Evolutionary conservation across 177 flowering plant species (phyloP).

Genomic region (Vitis hybrid): DNA sequence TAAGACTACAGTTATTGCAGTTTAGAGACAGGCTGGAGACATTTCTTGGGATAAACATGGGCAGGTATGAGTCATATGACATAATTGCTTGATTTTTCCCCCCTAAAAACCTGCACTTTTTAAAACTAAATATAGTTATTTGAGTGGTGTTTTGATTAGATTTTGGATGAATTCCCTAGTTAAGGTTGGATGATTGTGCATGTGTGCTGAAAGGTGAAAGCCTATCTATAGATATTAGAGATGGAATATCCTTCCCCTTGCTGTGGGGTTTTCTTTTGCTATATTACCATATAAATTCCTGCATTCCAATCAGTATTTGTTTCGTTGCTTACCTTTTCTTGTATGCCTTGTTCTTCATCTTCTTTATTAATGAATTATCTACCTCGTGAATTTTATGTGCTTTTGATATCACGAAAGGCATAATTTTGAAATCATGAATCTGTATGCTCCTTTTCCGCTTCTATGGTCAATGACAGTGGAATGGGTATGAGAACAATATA

Average conservation of each 20-base stretch:
- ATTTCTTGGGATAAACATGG: constrained; percentile 95
- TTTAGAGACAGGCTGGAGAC: constrained; percentile 88
- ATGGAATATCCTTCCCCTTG: background rate
- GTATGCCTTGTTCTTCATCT: too few relatives aligned
- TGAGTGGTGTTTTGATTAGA: too few relatives aligned
- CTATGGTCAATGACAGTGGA: background rate
- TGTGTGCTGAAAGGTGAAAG: too few relatives aligned
- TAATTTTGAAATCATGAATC: background rate
- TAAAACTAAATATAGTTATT: too few relatives aligned
- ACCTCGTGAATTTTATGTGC: too few relatives aligned
- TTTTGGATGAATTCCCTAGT: too few relatives aligned
- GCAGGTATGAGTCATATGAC: constrained; percentile 53
- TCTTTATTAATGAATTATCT: too few relatives aligned
- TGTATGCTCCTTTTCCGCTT: background rate
- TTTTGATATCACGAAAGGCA: too few relatives aligned
- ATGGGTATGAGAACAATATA: background rate
- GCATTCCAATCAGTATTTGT: background rate
- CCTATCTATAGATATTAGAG: background rate
- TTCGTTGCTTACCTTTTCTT: too few relatives aligned
- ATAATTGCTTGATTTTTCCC: too few relatives aligned
- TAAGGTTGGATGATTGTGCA: too few relatives aligned
- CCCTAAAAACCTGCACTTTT: too few relatives aligned
- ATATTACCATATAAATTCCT: background rate
- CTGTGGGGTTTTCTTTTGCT: background rate
- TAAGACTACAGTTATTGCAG: constrained; percentile 78